A percentile compares a stretch with the other conserved stretches of the same genome.
Conservation (phyloP, 2,329 filamentous ascomycete genomes). For the Penicillium hordei region DNA sequence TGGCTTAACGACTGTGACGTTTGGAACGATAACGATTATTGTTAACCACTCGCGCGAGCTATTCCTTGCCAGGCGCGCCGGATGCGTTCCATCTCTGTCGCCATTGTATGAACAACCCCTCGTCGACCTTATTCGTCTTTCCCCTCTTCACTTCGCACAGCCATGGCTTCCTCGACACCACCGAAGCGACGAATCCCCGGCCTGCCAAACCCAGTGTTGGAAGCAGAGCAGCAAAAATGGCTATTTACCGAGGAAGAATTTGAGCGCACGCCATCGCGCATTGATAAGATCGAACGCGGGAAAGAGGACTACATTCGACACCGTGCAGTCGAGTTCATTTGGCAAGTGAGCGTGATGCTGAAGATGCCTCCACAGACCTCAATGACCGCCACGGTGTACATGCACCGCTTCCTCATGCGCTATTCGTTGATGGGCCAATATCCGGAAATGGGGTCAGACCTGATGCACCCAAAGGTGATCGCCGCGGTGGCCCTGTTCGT, state of each 20-base stretch:
- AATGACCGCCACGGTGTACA: conserved; percentile 88
- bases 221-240: conserved; percentile 72
- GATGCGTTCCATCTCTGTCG: conserved; percentile 16
- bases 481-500: conserved; percentile 90
- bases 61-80: conserved; percentile 15
- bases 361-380: conserved; percentile 58
- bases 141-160: not conserved
- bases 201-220: conserved; percentile 51
- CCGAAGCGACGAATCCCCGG: conserved; percentile 34
- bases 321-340: conserved; percentile 96
- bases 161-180: conserved; percentile 26
- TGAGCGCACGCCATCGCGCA: conserved; percentile 74
- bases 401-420: conserved; percentile 95
- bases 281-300: conserved; percentile 73
- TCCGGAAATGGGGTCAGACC: conserved; percentile 61
- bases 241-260: conserved; percentile 83
- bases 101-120: not conserved
- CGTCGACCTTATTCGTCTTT: not conserved
- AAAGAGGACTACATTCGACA: conserved; percentile 79
- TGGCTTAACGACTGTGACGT: not conserved
- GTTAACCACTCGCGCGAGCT: not conserved
- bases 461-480: conserved; percentile 86
- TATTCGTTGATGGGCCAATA: conserved; percentile 68
- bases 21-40: conserved; percentile 6
- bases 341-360: conserved; percentile 70